Percentiles rank a stretch among this genome's conserved stretches.
These are phyloP conservation scores for Apiospora aurea DNA, from an alignment of 2,329 filamentous ascomycete genomes.

Conservation along the genomic window DNA sequence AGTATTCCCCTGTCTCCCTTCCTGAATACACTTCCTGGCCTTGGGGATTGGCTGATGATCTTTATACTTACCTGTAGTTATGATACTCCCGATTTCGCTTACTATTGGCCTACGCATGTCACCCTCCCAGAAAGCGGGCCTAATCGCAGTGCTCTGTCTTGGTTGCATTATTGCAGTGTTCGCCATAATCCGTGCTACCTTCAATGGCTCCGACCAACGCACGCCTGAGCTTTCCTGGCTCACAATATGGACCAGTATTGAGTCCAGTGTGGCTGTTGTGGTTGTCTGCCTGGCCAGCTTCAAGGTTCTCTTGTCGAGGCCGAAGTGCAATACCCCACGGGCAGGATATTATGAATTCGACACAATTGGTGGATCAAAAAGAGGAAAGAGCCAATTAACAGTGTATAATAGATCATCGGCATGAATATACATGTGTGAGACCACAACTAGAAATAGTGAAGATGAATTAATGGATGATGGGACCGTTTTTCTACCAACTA, in stretches of 20 bases:
- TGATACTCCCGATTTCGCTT: not conserved
- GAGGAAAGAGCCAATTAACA: not conserved
- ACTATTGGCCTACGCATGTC: not conserved
- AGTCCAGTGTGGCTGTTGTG: slow-evolving; percentile 7
- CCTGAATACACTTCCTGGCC: too few species aligned
- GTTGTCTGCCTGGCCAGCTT: slow-evolving; percentile 8
- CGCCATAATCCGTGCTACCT: not conserved
- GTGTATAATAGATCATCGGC: not conserved
- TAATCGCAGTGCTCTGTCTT: slow-evolving; percentile 14
- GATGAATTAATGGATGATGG: too few species aligned
- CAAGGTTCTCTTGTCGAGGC: not conserved
- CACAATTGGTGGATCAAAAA: not conserved
- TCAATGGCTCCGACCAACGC: slow-evolving; percentile 8
- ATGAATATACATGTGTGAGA: not conserved
- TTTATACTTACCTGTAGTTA: not conserved
- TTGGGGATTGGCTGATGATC: not conserved
- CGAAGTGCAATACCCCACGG: not conserved
- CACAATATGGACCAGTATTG: slow-evolving; percentile 15
- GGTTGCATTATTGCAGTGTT: not conserved
- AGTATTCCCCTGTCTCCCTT: not conserved
- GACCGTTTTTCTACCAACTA: not conserved
- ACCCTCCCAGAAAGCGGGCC: not conserved
- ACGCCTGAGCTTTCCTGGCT: not conserved
- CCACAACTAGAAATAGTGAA: not conserved
- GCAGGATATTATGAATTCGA: not conserved